A percentile compares a stretch with the other conserved stretches of the same genome.
phyloP scores from a whole-genome alignment of 495 filamentous ascomycete genomes.

The Penicillium crystallinum region DNA sequence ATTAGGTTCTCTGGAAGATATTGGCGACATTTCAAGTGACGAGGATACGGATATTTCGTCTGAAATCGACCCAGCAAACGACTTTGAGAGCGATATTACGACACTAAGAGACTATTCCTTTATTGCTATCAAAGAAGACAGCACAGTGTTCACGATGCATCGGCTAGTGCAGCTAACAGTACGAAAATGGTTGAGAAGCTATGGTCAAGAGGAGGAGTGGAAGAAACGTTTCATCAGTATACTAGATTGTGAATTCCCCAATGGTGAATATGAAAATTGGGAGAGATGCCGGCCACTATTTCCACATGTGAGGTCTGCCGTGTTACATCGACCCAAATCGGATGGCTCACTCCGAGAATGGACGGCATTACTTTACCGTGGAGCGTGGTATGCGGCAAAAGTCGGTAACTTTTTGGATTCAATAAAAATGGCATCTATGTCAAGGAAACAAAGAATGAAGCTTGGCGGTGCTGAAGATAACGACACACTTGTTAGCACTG shows the following conservation, averaged over 20 bases:
- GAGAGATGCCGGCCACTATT: neutral
- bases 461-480: constrained; percentile 11
- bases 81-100: neutral
- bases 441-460: neutral
- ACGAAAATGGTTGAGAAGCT: neutral
- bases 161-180: neutral
- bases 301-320: neutral
- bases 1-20: neutral
- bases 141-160: neutral
- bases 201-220: constrained; percentile 28
- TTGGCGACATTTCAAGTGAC: neutral
- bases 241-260: neutral
- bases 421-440: neutral
- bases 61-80: neutral
- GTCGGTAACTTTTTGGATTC: neutral
- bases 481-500: constrained; percentile 5
- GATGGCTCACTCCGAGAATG: neutral
- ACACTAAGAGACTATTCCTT: neutral
- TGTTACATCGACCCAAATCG: neutral
- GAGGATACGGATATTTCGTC: neutral
- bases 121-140: neutral
- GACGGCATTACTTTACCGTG: neutral
- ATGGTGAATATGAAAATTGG: neutral
- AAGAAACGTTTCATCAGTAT: neutral
- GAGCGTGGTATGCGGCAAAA: neutral